These are phyloP conservation scores for Cryptosporidium felis DNA, from an alignment of 169 alveolate genomes.

Conservation along the genomic window DNA sequence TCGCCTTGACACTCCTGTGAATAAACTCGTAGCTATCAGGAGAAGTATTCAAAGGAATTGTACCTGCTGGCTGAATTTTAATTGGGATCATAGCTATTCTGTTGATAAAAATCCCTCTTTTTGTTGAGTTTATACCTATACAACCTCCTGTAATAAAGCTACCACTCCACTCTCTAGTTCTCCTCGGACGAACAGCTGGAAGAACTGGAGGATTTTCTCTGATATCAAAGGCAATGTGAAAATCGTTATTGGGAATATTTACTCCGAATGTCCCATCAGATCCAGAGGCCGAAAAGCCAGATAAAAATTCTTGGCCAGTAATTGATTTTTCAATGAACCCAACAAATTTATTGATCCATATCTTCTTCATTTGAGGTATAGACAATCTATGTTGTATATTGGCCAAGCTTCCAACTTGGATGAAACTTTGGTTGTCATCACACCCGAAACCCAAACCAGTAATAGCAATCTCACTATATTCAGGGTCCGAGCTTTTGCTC, in stretches of 20 bases:
- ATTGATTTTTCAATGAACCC: constrained; percentile 28
- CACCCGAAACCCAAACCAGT: constrained; percentile 62
- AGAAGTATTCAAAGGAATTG: background rate
- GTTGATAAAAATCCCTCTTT: background rate
- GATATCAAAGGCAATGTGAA: background rate
- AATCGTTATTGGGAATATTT: background rate
- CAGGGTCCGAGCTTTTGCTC: background rate
- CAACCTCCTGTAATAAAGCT: constrained; percentile 67
- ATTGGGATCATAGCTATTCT: constrained; percentile 43
- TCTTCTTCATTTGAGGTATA: constrained; percentile 44
- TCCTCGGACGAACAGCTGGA: background rate
- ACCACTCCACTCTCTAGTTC: constrained; percentile 35
- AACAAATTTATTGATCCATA: constrained; percentile 28
- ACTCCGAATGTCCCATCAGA: constrained; percentile 39
- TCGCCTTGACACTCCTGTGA: background rate
- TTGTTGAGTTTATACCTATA: constrained; percentile 2
- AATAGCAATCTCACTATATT: constrained; percentile 52
- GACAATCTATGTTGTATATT: background rate
- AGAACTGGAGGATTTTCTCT: background rate
- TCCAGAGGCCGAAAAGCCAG: constrained; percentile 48
- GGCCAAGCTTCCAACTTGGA: constrained; percentile 34
- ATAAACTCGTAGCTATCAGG: background rate
- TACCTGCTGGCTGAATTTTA: background rate
- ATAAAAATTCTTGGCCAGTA: constrained; percentile 43
- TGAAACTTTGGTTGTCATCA: constrained; percentile 61